These are phyloP conservation scores for Serpula lacrymans DNA, from an alignment of 768 basidiomycete genomes.

Conservation along the genomic window DNA sequence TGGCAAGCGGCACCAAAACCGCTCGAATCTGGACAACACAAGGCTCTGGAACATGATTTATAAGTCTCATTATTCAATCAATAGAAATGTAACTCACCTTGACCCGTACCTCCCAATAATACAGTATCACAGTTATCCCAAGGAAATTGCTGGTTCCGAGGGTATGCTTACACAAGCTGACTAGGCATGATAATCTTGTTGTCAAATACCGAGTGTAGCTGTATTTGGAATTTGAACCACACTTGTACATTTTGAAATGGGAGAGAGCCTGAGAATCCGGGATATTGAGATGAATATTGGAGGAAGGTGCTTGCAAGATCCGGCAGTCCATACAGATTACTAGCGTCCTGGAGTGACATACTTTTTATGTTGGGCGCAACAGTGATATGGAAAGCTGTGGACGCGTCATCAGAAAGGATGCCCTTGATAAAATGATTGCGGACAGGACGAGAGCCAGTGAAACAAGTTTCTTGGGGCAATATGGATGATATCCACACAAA, in stretches of 20 bases:
- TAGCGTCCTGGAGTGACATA: slow-evolving; percentile 7
- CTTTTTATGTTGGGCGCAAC: not conserved
- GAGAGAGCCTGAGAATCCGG: no score
- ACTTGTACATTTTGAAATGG: not conserved
- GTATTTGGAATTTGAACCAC: slow-evolving; percentile 8
- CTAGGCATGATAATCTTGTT: slow-evolving; percentile 1
- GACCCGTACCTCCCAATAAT: no score
- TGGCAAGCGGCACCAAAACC: slow-evolving; percentile 8
- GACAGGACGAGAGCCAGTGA: not conserved
- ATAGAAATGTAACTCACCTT: no score
- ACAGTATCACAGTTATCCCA: slow-evolving; percentile 18
- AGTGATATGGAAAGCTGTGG: not conserved
- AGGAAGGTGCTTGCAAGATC: not conserved
- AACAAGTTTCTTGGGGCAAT: slow-evolving; percentile 20
- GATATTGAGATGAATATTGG: slow-evolving; percentile 1
- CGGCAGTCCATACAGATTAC: slow-evolving; percentile 8
- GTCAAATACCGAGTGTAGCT: slow-evolving; percentile 3
- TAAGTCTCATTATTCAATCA: slow-evolving; percentile 4
- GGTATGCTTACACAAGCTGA: slow-evolving; percentile 9
- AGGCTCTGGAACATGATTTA: slow-evolving; percentile 2
- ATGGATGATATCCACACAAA: no score
- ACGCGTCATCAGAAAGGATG: not conserved
- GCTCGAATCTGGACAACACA: no score
- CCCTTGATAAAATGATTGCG: slow-evolving; percentile 7
- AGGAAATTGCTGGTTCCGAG: slow-evolving; percentile 12